Conservation (phyloP, 2,329 filamentous ascomycete genomes). For the Zymoseptoria passerinii region DNA sequence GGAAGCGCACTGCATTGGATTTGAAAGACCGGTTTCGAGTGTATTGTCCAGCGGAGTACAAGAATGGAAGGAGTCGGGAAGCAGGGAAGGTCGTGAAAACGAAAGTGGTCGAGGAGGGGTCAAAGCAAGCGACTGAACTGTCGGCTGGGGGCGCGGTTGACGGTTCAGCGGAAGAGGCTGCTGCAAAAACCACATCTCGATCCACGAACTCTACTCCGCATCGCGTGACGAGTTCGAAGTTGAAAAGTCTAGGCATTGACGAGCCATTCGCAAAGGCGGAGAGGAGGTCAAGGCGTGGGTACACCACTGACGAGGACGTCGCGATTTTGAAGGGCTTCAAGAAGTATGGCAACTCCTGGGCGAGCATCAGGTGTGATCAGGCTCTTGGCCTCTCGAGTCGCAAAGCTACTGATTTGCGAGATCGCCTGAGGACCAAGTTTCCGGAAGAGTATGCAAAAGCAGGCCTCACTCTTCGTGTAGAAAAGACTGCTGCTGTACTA, state of each 20-base stretch:
- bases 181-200: background rate
- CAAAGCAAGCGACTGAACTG: background rate
- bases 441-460: conserved; percentile 47
- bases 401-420: conserved; percentile 51
- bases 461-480: conserved; percentile 35
- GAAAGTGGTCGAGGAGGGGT: background rate
- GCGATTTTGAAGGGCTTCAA: conserved; percentile 51
- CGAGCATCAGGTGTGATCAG: conserved; percentile 48
- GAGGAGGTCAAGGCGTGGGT: conserved; percentile 47
- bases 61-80: background rate
- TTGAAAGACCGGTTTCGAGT: conserved; percentile 50
- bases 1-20: conserved; percentile 52
- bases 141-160: background rate
- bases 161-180: background rate
- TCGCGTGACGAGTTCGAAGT: conserved; percentile 26
- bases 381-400: conserved; percentile 45
- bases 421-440: conserved; percentile 53
- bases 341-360: conserved; percentile 53
- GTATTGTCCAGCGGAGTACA: conserved; percentile 23
- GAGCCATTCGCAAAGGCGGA: conserved; percentile 43
- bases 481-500: conserved; percentile 10
- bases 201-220: conserved; percentile 18
- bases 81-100: background rate
- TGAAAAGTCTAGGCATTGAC: conserved; percentile 40
- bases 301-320: conserved; percentile 50